Evolutionary conservation across 176 grass and related monocot species (phyloP).

Genomic region (Raddia distichophylla): DNA sequence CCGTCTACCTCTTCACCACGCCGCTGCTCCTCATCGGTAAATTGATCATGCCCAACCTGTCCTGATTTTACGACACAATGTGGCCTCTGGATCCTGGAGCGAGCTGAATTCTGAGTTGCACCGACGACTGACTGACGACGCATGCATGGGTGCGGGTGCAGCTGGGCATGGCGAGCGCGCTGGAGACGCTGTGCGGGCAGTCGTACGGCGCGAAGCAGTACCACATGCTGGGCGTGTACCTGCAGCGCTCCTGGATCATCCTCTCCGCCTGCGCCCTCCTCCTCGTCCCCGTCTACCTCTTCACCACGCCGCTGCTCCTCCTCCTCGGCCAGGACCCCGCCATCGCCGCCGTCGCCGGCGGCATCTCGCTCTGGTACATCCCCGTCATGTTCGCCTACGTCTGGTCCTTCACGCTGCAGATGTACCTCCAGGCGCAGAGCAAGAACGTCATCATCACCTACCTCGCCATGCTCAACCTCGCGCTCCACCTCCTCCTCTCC

Average conservation of each 20-base stretch:
- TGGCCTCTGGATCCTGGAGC: no score
- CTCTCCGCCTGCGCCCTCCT: neutral
- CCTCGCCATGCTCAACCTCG: conserved; percentile 62
- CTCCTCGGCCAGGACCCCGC: conserved; percentile 60
- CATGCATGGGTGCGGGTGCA: no score
- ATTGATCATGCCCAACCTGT: no score
- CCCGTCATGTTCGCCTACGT: conserved; percentile 61
- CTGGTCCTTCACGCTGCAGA: conserved; percentile 73
- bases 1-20: conserved; percentile 64
- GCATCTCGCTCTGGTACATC: conserved; percentile 70
- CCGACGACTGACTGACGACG: no score
- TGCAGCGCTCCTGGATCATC: no score
- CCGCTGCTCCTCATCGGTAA: conserved; percentile 57
- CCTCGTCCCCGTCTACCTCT: conserved; percentile 61
- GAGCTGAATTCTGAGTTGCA: no score
- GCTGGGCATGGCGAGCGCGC: no score
- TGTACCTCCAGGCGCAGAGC: conserved; percentile 86
- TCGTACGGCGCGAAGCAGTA: no score
- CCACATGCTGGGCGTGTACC: no score
- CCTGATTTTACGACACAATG: no score
- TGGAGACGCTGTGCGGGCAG: no score
- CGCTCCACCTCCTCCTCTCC: conserved; percentile 59
- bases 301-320: conserved; percentile 56
- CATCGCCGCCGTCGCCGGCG: conserved; percentile 53
- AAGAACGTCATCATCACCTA: conserved; percentile 76